Percentiles rank a stretch among this genome's conserved stretches.
Conservation (phyloP, 1,284 basidiomycete genomes). For the Heterobasidion annosum region DNA sequence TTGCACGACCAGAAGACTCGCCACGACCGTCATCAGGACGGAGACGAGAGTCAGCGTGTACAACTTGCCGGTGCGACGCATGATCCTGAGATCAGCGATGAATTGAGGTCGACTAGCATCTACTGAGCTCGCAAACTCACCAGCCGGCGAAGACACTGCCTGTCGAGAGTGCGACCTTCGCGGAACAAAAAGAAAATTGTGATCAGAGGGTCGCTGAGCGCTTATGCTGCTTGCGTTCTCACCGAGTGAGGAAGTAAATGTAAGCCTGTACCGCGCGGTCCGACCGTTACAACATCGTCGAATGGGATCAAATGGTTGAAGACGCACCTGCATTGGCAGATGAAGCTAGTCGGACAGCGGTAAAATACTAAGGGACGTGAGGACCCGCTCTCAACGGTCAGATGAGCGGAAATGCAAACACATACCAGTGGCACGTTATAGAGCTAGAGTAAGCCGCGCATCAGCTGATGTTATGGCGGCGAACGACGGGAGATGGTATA, state of each 20-base stretch:
- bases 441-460: constrained; percentile 36
- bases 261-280: constrained; percentile 32
- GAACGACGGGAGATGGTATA: constrained; percentile 25
- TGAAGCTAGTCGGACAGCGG: constrained; percentile 71
- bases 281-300: constrained; percentile 7
- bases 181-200: constrained; percentile 11
- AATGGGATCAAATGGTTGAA: constrained; percentile 11
- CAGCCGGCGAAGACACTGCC: constrained; percentile 84
- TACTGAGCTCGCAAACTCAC: constrained; percentile 28
- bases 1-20: constrained; percentile 45
- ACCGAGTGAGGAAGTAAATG: constrained; percentile 87
- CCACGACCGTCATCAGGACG: constrained; percentile 40
- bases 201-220: constrained; percentile 8
- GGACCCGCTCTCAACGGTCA: background rate
- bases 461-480: constrained; percentile 2
- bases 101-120: constrained; percentile 4
- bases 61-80: constrained; percentile 77
- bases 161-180: constrained; percentile 61
- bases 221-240: constrained; percentile 18
- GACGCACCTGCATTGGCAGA: constrained; percentile 59
- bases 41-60: constrained; percentile 64
- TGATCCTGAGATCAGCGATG: constrained; percentile 41
- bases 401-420: constrained; percentile 8
- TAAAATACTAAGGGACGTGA: constrained; percentile 53
- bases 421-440: constrained; percentile 78